Evolutionary conservation across 805 yeast species (phyloP), one percentile per base, ranked within the genome.

Genomic region (Zygosaccharomyces gambellarensis): DNA sequence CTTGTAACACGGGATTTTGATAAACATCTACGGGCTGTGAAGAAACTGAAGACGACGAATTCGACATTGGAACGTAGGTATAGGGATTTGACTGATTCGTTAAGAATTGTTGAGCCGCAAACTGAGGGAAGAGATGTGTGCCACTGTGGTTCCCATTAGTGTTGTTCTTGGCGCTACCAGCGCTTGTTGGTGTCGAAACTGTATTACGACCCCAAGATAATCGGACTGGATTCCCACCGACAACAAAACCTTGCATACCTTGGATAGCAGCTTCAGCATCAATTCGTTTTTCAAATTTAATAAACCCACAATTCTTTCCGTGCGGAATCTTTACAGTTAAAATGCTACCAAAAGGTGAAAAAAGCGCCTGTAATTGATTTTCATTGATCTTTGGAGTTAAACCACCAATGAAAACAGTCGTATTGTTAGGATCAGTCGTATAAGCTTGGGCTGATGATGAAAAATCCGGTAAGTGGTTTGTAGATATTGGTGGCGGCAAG

Each of bases 381-480:
- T 85, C 94, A 11, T 76, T 70, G 28, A 83, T 81, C 19, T 55
- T 47, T 43, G 81, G 81, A n/a, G 85, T 81, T 34, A 86, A 68
- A 0, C 92, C 90, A 3, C 92, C 92, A 39, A 86, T 83, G 57
- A 85, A 86, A 8, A 86, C 86, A 0, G 94, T 85, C 7, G 90
- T 83, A 63, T 84, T 84, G 6, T 43, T 48, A 14, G 54, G 52
- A 32, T 53, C 56, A 46, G 72, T 77, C 2, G 85, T 83, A 57
- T 82, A 86, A 17, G 71, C 60, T 52, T 60, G 72, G 30, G 73
- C 60, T 25, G 70, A 50, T 2, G 59, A 31, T 8, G 52, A 46
- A 38, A 43, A 48, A 28, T 48, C 52, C 5, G 50, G 44, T 23
- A 43, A 12, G n/a, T 29, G 31, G 19, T 36, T 36, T 3, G 53